Conservation (phyloP, 169 alveolate species). For the Babesia gibsoni region DNA sequence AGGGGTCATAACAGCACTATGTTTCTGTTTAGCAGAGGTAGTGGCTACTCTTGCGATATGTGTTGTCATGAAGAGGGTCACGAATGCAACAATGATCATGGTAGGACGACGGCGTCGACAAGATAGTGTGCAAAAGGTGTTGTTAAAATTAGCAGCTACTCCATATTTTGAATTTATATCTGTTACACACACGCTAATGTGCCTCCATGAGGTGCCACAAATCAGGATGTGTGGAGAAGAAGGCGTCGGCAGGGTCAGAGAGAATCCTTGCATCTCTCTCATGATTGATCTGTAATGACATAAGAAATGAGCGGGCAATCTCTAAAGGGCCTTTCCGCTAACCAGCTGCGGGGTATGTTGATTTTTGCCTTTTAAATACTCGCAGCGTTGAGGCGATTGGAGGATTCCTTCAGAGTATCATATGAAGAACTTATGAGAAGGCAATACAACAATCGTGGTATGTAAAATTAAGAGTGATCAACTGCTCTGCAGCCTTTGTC, state of each 20-base stretch:
- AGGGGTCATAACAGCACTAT: neutral
- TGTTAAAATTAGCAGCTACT: too few relatives aligned
- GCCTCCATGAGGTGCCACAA: neutral
- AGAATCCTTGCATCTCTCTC: neutral
- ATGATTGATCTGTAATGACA: neutral
- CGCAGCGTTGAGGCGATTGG: slow-evolving; percentile 24
- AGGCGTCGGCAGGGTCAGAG: neutral
- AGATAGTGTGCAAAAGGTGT: too few relatives aligned
- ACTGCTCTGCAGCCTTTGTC: slow-evolving; percentile 7
- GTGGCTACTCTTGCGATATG: neutral
- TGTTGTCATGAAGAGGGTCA: neutral
- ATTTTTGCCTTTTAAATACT: neutral
- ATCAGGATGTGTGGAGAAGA: neutral
- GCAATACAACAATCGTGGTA: neutral
- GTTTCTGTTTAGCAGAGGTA: neutral
- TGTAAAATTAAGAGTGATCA: neutral
- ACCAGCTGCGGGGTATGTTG: slow-evolving; percentile 1
- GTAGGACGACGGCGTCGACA: neutral
- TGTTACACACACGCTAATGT: too few relatives aligned
- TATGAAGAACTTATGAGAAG: neutral
- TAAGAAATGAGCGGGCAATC: neutral
- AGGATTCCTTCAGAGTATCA: neutral
- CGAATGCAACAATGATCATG: neutral
- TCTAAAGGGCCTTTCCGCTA: neutral
- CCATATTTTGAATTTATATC: too few relatives aligned